Base-by-base conservation (phyloP, 495 filamentous ascomycete species). In the Glonium stellatum region DNA sequence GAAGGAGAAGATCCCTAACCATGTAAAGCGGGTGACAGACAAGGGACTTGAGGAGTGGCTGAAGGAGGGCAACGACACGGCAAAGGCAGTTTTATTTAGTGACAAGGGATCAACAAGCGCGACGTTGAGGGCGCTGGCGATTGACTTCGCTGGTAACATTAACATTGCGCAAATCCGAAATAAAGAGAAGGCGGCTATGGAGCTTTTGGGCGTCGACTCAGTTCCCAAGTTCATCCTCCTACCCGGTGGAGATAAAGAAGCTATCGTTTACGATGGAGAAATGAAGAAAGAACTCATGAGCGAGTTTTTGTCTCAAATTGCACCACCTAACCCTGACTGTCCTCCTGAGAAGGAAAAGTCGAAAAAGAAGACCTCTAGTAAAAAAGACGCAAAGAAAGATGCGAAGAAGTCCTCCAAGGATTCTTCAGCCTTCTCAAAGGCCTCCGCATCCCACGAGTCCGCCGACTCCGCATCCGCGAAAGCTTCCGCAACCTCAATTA, bases 61-160 rank as follows among this genome's bases (percentile, higher is more conserved):
- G 42, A 75, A 78, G 21, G 80, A 84, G 63, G 82, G 84, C 46
- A 87, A 89, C 58, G 83, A 88, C 41, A 80, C 81, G 5, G 81
- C 89, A 37, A 97, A 96, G 76, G 91, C 89, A 4, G 84, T 99
- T 44, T 77, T 97, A 12, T 97, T 99, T 75, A 96, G 88, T 1
- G 89, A 96, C 59, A 97, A 97, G 74, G 92, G 92, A 0, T 87
- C 86, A 13, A 92, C 87, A 0, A 88, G 88, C 70, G 79, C 91
- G 10, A 75, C 96, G 13, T 79, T 95, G 57, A 89, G 87, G 72
- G 84, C 89, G 34, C 69, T 97, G 23, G 92, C 95, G 0, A 88
- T 96, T 59, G 95, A 97, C 62, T 97, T 92, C 72, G 76, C 91
- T n/a, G 92, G 85, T 31, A 81, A 81, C 46, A 84, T 97, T 66